Base-by-base conservation (phyloP, 2,329 filamentous ascomycete genomes). In the Cercospora sesami region DNA sequence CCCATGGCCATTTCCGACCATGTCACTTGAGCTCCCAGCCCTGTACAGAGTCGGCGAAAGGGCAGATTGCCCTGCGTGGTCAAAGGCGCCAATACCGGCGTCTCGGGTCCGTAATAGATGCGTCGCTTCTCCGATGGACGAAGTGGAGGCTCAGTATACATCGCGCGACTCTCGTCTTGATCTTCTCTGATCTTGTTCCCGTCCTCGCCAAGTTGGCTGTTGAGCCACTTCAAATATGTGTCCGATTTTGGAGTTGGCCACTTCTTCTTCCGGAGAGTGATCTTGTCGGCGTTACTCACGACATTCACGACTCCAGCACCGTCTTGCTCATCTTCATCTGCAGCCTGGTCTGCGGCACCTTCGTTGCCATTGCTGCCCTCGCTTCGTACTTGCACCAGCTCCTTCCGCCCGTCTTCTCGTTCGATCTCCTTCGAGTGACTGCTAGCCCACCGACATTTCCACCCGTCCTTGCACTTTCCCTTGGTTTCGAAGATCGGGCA, bases 1-100 rank as follows among this genome's bases (percentile, higher is more conserved):
- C 92, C 90, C 86, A 99, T 91, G 4, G 94, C 95, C 95, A 99
- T 99, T 80, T 99, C 95, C 0, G 94, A 98, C 83, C 97, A 99
- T 0, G 95, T 99, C 60, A 96, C 85, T 77, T 97, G 91, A 30
- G 93, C 94, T 39, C 95, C 95, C 26, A 98, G 86, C 65, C 94
- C 91, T 12, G 93, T 90, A 76, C 94, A 97, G 31, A 99, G 87
- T 60, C 95, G 88, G 66, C 95, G 90, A 83, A 97, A 99, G 0
- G 95, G 95, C 59, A 98, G 85, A 75, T 99, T 99, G 57, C 95
- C 95, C 81, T 98, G 95, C 0, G 95, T 99, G 1, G 95, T 99
- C 60, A 99, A 85, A 39, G 95, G 95, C 4, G 95, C 95, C n/a
- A 99, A 84, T 10, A 94, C 88, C 0, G 95, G 95, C 1, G 95